These are phyloP conservation scores for Hypoxylon sp. DNA, from an alignment of 2,329 filamentous ascomycete genomes.

Conservation along the genomic window DNA sequence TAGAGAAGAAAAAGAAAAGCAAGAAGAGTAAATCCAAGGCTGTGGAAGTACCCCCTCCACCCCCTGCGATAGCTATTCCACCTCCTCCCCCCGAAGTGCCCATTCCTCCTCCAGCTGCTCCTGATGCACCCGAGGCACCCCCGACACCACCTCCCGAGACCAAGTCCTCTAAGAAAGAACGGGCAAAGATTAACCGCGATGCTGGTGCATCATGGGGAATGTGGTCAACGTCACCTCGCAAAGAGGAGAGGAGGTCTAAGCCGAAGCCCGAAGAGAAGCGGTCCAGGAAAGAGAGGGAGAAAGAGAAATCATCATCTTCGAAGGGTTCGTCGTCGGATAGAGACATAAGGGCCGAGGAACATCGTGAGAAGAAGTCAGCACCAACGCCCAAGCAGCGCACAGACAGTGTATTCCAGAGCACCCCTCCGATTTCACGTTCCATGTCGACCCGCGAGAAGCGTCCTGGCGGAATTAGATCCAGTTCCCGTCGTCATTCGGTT, in stretches of 20 bases:
- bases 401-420: constrained; percentile 76
- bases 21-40: constrained; percentile 57
- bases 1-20: constrained; percentile 61
- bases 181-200: constrained; percentile 81
- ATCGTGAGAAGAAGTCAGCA: constrained; percentile 59
- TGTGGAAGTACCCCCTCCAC: constrained; percentile 53
- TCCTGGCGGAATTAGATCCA: constrained; percentile 68
- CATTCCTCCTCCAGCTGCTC: constrained; percentile 63
- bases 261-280: constrained; percentile 76
- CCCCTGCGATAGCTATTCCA: constrained; percentile 42
- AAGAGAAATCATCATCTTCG: constrained; percentile 67
- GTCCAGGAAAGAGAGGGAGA: constrained; percentile 66
- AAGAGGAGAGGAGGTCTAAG: constrained; percentile 74
- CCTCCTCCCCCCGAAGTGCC: constrained; percentile 54
- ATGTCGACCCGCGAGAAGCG: constrained; percentile 78
- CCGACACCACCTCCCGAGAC: constrained; percentile 68
- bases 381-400: constrained; percentile 70
- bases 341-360: constrained; percentile 66
- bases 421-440: constrained; percentile 76
- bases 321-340: constrained; percentile 76
- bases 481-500: constrained; percentile 77
- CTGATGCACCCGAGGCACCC: constrained; percentile 64
- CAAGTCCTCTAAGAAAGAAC: constrained; percentile 79
- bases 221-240: constrained; percentile 73
- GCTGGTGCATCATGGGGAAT: constrained; percentile 79